Conservation (phyloP, 2,329 filamentous ascomycete species). For the Aspergillus ibericus region DNA sequence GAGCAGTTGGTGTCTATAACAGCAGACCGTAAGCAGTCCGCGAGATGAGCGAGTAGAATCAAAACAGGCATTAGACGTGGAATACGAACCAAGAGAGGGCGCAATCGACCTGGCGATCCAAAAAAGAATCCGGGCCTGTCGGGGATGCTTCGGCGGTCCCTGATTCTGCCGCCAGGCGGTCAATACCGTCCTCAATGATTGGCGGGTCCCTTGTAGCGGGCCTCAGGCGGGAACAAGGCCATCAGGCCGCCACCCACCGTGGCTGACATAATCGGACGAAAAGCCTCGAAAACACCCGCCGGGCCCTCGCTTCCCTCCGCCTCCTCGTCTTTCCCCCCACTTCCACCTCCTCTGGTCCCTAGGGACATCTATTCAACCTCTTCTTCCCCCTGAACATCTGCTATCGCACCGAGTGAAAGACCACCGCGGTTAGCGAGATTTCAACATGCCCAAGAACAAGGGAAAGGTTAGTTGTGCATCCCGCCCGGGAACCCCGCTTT, state of each 20-base stretch:
- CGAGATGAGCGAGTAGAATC: background rate
- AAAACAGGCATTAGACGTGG: background rate
- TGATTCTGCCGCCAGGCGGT: constrained; percentile 17
- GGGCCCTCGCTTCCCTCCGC: constrained; percentile 21
- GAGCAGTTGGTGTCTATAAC: background rate
- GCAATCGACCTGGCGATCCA: background rate
- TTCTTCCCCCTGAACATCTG: constrained; percentile 11
- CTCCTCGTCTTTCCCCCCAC: constrained; percentile 20
- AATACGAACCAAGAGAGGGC: background rate
- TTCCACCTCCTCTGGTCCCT: constrained; percentile 14
- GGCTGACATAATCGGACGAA: constrained; percentile 19
- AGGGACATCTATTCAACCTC: constrained; percentile 15
- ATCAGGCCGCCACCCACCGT: constrained; percentile 22
- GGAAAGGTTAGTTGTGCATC: constrained; percentile 72
- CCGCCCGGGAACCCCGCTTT: constrained; percentile 13
- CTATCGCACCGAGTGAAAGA: constrained; percentile 19
- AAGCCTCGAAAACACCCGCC: constrained; percentile 22
- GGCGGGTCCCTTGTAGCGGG: constrained; percentile 16
- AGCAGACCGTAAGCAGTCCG: background rate
- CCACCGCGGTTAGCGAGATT: constrained; percentile 28
- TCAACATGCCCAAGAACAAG: constrained; percentile 97
- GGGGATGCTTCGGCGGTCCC: background rate
- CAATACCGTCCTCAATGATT: constrained; percentile 7
- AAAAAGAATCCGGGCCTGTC: constrained; percentile 11
- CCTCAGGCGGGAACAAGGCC: constrained; percentile 30